These are phyloP conservation scores for Ramularia collo-cygni DNA, from an alignment of 2,329 filamentous ascomycete genomes.

Conservation along the genomic window DNA sequence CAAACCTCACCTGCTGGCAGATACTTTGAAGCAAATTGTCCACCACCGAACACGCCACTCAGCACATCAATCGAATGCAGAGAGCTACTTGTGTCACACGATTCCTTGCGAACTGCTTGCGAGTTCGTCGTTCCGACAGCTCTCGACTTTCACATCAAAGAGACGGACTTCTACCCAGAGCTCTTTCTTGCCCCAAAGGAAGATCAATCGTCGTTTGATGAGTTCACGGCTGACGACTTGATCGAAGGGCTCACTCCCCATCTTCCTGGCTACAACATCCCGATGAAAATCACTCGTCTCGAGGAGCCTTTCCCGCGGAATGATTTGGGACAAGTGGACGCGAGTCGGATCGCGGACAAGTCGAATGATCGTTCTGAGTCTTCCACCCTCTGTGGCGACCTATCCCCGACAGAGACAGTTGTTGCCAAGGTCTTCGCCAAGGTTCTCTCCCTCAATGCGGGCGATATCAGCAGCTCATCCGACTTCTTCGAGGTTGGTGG, in stretches of 20 bases:
- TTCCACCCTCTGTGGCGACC: constrained; percentile 5
- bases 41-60: constrained; percentile 43
- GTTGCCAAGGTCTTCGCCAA: constrained; percentile 42
- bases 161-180: constrained; percentile 26
- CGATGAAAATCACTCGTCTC: constrained; percentile 23
- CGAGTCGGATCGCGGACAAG: constrained; percentile 7
- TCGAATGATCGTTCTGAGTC: constrained; percentile 7
- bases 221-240: constrained; percentile 9
- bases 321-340: constrained; percentile 22
- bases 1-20: constrained; percentile 37
- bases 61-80: constrained; percentile 33
- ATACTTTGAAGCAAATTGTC: constrained; percentile 47
- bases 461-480: constrained; percentile 36
- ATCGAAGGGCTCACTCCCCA: constrained; percentile 15
- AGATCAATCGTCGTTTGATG: constrained; percentile 1
- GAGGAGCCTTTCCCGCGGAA: constrained; percentile 22
- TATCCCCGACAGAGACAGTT: constrained; percentile 30
- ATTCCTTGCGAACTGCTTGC: constrained; percentile 13
- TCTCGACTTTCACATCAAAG: constrained; percentile 24
- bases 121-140: constrained; percentile 12
- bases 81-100: constrained; percentile 10
- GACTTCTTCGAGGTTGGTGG: constrained; percentile 51
- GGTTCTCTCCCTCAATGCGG: constrained; percentile 36
- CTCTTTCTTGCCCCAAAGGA: constrained; percentile 30
- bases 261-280: constrained; percentile 26